Evolutionary conservation across 345 rosid species (phyloP).

Genomic region (Lagerstroemia speciosa): DNA sequence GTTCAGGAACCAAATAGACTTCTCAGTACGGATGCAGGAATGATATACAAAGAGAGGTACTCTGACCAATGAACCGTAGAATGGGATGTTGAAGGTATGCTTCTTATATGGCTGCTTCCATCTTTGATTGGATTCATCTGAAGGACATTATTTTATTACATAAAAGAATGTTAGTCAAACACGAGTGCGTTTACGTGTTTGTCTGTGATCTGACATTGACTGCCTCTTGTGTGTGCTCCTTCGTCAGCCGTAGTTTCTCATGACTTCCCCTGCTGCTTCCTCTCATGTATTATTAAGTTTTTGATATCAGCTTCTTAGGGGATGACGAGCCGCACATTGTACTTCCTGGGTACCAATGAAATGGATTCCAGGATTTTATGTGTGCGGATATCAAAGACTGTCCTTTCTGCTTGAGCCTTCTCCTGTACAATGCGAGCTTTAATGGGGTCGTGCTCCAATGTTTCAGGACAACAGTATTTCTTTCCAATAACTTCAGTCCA

Average conservation of each 20-base stretch:
- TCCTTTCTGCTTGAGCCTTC: constrained; percentile 24
- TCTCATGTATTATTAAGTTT: background rate
- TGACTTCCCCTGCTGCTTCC: background rate
- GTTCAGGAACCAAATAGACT: too few species aligned
- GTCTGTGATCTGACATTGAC: background rate
- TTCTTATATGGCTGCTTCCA: background rate
- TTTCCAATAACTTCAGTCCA: too few species aligned
- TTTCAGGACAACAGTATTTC: background rate
- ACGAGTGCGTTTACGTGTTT: background rate
- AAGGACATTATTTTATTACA: background rate
- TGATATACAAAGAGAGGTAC: too few species aligned
- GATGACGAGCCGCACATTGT: constrained; percentile 24
- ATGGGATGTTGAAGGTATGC: background rate
- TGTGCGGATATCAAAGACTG: constrained; percentile 23
- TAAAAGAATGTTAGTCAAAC: background rate
- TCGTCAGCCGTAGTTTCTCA: background rate
- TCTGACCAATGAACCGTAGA: too few species aligned
- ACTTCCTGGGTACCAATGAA: constrained; percentile 27
- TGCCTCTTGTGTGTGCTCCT: background rate
- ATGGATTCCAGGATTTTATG: constrained; percentile 33
- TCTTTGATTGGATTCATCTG: background rate
- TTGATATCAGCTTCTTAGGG: background rate
- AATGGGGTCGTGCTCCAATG: constrained; percentile 9
- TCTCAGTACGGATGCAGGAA: too few species aligned
- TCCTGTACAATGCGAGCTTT: background rate